A percentile compares a stretch with the other conserved stretches of the same genome.
phyloP scores from a whole-genome alignment of 192 early-diverging fungal species.

The Backusella macrospora region DNA sequence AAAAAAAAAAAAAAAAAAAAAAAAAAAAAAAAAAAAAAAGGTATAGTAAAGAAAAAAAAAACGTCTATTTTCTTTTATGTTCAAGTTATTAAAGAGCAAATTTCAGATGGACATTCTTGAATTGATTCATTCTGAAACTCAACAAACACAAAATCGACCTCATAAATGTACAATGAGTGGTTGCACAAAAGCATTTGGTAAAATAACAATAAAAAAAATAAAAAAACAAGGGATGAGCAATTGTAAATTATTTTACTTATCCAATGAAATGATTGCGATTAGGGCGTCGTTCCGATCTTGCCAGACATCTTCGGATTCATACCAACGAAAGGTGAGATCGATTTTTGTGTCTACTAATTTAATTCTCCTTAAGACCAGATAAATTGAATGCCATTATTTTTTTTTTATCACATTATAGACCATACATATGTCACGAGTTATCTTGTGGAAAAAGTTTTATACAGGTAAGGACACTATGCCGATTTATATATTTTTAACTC shows the following conservation, averaged over 20 bases:
- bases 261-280: constrained; percentile 1
- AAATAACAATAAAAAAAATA: background rate
- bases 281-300: constrained; percentile 71
- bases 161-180: constrained; percentile 61
- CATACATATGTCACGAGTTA: constrained; percentile 64
- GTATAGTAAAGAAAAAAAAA: background rate
- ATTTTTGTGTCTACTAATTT: background rate
- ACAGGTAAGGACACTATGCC: constrained; percentile 39
- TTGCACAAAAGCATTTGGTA: constrained; percentile 73
- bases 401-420: constrained; percentile 43
- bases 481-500: background rate
- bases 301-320: constrained; percentile 79
- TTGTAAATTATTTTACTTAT: background rate
- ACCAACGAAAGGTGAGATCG: constrained; percentile 69
- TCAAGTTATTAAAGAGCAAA: background rate
- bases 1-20: background rate
- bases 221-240: background rate
- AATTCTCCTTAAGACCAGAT: background rate
- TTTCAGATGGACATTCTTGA: constrained; percentile 61
- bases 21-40: constrained; percentile 13
- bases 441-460: constrained; percentile 85
- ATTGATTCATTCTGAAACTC: constrained; percentile 58
- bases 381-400: constrained; percentile 1
- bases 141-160: constrained; percentile 51
- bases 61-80: background rate